phyloP scores from a whole-genome alignment of 2,329 filamentous ascomycete species.

The Claviceps maximensis region DNA sequence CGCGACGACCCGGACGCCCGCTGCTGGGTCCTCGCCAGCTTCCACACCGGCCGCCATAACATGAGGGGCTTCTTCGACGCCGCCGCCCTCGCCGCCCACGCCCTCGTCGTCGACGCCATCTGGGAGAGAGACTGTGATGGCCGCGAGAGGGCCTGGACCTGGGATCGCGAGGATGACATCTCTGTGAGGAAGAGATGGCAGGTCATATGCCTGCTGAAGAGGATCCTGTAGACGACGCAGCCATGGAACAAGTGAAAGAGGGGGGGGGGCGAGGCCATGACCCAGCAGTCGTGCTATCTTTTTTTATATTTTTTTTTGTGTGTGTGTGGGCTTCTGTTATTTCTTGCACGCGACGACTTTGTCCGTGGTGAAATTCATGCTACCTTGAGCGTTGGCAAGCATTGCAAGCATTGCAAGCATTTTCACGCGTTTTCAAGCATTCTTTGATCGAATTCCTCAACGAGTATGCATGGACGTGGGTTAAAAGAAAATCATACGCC shows the following conservation, averaged over 20 bases:
- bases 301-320: no score
- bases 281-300: no score
- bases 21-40: conserved; percentile 55
- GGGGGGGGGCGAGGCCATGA: no score
- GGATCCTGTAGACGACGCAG: conserved; percentile 8
- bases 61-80: conserved; percentile 51
- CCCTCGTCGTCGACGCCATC: conserved; percentile 40
- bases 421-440: no score
- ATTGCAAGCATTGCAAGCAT: no score
- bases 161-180: conserved; percentile 50
- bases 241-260: neutral
- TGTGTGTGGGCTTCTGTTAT: no score
- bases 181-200: conserved; percentile 57
- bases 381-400: no score
- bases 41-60: conserved; percentile 56
- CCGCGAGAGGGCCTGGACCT: conserved; percentile 44
- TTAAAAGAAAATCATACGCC: no score
- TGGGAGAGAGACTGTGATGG: conserved; percentile 59
- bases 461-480: no score
- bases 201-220: conserved; percentile 42
- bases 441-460: no score
- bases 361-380: no score
- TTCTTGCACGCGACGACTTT: no score
- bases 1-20: conserved; percentile 26
- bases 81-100: conserved; percentile 26